Conservation (phyloP, 768 basidiomycete species). For the Piloderma croceum region DNA sequence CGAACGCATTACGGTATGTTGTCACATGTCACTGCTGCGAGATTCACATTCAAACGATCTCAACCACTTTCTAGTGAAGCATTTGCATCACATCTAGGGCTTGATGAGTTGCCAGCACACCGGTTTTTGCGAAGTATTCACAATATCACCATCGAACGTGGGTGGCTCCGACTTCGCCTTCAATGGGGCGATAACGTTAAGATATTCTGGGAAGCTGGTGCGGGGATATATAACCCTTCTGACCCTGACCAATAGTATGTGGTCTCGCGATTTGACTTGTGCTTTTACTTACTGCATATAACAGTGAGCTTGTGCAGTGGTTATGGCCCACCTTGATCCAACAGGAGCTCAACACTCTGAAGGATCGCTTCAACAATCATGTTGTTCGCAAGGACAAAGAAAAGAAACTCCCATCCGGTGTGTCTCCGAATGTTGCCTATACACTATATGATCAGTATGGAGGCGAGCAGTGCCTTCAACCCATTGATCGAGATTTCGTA, state of each 20-base stretch:
- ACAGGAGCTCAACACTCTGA: conserved; percentile 10
- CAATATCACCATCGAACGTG: conserved; percentile 26
- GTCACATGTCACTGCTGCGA: background rate
- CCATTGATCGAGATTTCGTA: conserved; percentile 10
- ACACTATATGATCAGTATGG: conserved; percentile 10
- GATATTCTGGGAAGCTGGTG: conserved; percentile 16
- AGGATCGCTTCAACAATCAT: conserved; percentile 10
- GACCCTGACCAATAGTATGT: conserved; percentile 14
- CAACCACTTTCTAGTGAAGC: conserved; percentile 15
- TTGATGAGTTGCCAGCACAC: conserved; percentile 22
- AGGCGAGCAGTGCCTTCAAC: conserved; percentile 10
- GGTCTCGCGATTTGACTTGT: no score
- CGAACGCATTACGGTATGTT: conserved; percentile 22
- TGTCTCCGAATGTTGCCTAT: conserved; percentile 16
- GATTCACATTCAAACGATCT: background rate
- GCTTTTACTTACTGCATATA: no score
- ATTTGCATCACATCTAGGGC: conserved; percentile 13
- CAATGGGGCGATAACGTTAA: conserved; percentile 27
- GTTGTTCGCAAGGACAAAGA: conserved; percentile 14
- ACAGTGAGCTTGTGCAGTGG: conserved; percentile 14
- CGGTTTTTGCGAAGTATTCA: conserved; percentile 22
- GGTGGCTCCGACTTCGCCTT: conserved; percentile 23
- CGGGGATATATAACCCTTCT: conserved; percentile 16
- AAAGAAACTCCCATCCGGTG: conserved; percentile 23
- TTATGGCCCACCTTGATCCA: conserved; percentile 15